These are phyloP conservation scores for Fistulinella prunicolor DNA, from an alignment of 768 basidiomycete species.

Conservation along the genomic window DNA sequence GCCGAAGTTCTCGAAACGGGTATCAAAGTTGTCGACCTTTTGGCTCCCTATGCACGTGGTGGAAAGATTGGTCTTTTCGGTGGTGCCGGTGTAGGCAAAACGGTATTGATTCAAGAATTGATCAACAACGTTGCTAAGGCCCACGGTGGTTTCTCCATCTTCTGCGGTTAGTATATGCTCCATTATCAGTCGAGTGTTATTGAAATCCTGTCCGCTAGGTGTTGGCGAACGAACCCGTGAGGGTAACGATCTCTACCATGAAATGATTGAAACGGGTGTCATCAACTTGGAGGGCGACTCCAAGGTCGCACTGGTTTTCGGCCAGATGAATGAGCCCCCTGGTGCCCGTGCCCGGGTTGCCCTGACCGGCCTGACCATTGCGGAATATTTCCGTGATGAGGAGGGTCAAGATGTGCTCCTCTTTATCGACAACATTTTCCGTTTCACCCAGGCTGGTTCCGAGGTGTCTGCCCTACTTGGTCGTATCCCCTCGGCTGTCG, in stretches of 20 bases:
- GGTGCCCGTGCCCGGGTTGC: constrained; percentile 99
- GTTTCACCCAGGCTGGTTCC: constrained; percentile 99
- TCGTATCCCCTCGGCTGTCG: constrained; percentile 99
- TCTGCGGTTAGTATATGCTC: constrained; percentile 66
- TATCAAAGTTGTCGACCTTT: constrained; percentile 99
- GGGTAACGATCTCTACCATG: constrained; percentile 99
- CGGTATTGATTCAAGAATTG: constrained; percentile 98
- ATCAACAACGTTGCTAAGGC: constrained; percentile 99
- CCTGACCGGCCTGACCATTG: constrained; percentile 97
- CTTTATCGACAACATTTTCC: constrained; percentile 99
- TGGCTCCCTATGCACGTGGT: constrained; percentile 99
- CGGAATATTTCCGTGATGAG: constrained; percentile 99
- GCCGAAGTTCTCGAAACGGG: constrained; percentile 99
- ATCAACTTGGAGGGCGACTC: constrained; percentile 99
- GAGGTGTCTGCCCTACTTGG: constrained; percentile 99
- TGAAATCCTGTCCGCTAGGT: constrained; percentile 47
- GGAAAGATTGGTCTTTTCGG: constrained; percentile 99
- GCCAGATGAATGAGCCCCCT: constrained; percentile 99
- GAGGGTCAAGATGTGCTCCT: constrained; percentile 99
- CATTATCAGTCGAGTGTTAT: neutral
- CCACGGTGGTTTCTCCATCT: constrained; percentile 99
- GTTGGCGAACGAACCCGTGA: constrained; percentile 99
- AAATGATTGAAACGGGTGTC: constrained; percentile 99
- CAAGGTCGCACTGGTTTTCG: constrained; percentile 99
- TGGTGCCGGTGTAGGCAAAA: constrained; percentile 99